Conservation (phyloP, 805 yeast species). For the Cyberlindnera bimundalis region DNA sequence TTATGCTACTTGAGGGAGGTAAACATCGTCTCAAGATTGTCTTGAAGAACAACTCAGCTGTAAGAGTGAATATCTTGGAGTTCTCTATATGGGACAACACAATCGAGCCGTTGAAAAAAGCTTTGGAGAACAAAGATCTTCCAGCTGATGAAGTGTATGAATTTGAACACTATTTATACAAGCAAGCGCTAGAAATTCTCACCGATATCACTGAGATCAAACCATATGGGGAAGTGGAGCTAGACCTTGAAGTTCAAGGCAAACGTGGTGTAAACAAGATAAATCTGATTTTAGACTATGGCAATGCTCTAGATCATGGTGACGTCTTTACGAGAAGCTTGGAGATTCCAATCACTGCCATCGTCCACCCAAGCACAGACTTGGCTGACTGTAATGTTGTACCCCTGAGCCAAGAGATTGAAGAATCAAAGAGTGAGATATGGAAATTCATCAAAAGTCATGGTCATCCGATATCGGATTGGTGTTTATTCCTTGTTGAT, state of each 20-base stretch:
- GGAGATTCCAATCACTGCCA: constrained; percentile 63
- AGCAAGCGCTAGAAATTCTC: constrained; percentile 51
- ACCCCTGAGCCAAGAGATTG: constrained; percentile 42
- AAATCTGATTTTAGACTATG: constrained; percentile 62
- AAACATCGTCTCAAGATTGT: constrained; percentile 44
- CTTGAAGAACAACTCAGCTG: constrained; percentile 56
- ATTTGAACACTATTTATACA: constrained; percentile 63
- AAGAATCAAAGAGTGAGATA: constrained; percentile 20
- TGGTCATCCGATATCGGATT: constrained; percentile 36
- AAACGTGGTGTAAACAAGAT: constrained; percentile 71
- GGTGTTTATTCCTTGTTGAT: constrained; percentile 67
- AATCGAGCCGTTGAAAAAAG: constrained; percentile 56
- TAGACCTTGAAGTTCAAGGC: constrained; percentile 61
- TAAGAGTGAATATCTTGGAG: constrained; percentile 52
- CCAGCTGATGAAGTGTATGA: constrained; percentile 69
- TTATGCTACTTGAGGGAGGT: constrained; percentile 82
- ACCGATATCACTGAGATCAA: constrained; percentile 23
- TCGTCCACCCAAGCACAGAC: constrained; percentile 72
- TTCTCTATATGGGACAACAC: constrained; percentile 74
- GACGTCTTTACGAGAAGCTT: constrained; percentile 50
- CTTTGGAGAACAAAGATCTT: constrained; percentile 44
- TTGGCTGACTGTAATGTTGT: constrained; percentile 72
- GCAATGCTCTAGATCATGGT: constrained; percentile 33
- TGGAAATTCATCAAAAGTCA: constrained; percentile 29
- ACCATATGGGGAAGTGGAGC: constrained; percentile 39